phyloP scores from a whole-genome alignment of 169 alveolate genomes.

The Theileria luwenshuni region DNA sequence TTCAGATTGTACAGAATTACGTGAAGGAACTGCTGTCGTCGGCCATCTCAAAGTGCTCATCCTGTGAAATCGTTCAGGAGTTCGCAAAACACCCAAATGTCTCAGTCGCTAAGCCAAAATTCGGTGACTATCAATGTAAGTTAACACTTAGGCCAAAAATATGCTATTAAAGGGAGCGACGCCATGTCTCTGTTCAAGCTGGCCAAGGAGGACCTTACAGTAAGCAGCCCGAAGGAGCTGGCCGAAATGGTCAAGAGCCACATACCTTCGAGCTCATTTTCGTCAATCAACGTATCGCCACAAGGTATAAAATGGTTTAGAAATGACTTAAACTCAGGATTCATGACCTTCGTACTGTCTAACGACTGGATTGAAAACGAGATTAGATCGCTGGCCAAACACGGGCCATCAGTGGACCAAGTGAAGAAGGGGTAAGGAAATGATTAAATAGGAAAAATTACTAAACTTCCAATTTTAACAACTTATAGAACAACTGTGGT shows the following conservation, averaged over 20 bases:
- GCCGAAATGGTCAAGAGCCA: slow-evolving; percentile 74
- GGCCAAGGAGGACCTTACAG: slow-evolving; percentile 61
- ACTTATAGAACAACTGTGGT: slow-evolving; percentile 70
- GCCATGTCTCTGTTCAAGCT: slow-evolving; percentile 75
- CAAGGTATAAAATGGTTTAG: slow-evolving; percentile 67
- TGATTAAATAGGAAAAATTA: slow-evolving; percentile 16
- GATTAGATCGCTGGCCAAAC: slow-evolving; percentile 29
- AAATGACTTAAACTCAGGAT: slow-evolving; percentile 16
- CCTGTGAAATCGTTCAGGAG: slow-evolving; percentile 53
- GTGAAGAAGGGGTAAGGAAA: neutral
- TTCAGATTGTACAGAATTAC: slow-evolving; percentile 67
- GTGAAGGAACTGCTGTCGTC: slow-evolving; percentile 64
- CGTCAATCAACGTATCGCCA: slow-evolving; percentile 81
- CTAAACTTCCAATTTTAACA: slow-evolving; percentile 2
- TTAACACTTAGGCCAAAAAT: neutral
- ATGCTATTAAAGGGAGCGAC: slow-evolving; percentile 67
- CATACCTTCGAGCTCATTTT: slow-evolving; percentile 60
- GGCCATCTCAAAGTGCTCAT: slow-evolving; percentile 66
- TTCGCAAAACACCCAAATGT: slow-evolving; percentile 64
- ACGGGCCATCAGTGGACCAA: slow-evolving; percentile 63
- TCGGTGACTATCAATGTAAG: slow-evolving; percentile 81
- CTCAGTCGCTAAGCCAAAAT: slow-evolving; percentile 76
- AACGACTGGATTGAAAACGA: slow-evolving; percentile 60
- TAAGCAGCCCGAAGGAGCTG: slow-evolving; percentile 76
- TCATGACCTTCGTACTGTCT: slow-evolving; percentile 65